Base-by-base conservation (phyloP, 192 early-diverging fungal genomes). In the Coemansia sp. region DNA sequence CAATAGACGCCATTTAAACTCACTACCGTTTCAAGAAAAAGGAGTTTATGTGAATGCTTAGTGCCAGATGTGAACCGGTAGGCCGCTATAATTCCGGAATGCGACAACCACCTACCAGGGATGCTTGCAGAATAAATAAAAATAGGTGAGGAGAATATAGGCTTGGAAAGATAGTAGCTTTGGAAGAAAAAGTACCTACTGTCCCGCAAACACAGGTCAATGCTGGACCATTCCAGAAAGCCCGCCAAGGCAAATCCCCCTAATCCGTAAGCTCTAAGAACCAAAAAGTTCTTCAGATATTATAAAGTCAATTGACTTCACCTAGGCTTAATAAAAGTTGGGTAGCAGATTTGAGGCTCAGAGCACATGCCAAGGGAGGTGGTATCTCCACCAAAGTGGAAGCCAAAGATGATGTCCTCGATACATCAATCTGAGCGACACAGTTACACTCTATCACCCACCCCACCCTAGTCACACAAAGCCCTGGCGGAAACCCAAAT, bases 1-100 rank as follows among this genome's bases (percentile, higher is more conserved):
- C 92, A 74, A 94, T 88, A 19, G 88, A 89, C 64, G 88, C 87
- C 91, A 93, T 93, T 62, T 71, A 68, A 37, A 44, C 21, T 24
- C 11, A 10, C 54, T 31, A 57, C 29, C 17, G 13, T 24, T 48
- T n/a, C 21, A 13, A 11, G 3, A 48, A 9, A 59, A 29, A 59
- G 24, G 24, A 27, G 24, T 27, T 27, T 27, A 37, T 60, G 29
- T 19, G 27, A 36, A 27, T 56, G 48, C 35, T 62, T 44, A 42
- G 41, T 41, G 37, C 60, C 59, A 61, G 39, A 41, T 41, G 35
- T n/a, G 35, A 62, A 19, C 16, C 36, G 21, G 53, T n/a, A 48
- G 24, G 7, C 46, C 46, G 46, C 7, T 19, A 9, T 48, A 48
- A 21, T 48, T 48, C 46, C 6, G 46, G 19, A 48, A 48, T 48